phyloP scores from a whole-genome alignment of 306 rosid genomes.

The Trifolium pratense region DNA sequence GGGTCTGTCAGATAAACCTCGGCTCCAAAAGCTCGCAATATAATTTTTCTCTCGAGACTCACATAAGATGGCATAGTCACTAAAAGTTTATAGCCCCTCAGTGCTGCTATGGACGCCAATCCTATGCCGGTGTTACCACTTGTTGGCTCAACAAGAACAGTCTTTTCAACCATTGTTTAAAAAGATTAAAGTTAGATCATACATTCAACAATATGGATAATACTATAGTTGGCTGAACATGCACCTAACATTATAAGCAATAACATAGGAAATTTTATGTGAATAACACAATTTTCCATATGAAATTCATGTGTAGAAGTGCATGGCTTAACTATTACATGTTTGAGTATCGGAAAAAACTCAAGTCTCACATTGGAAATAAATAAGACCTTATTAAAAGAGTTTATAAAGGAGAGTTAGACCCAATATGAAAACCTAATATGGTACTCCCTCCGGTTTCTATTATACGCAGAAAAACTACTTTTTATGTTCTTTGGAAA shows the following conservation, averaged over 20 bases:
- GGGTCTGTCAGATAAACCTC: constrained; percentile 71
- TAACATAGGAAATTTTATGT: neutral
- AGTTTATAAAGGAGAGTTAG: neutral
- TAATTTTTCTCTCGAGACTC: constrained; percentile 72
- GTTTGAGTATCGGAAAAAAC: neutral
- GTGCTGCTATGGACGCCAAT: constrained; percentile 75
- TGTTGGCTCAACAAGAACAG: constrained; percentile 74
- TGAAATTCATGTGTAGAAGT: neutral
- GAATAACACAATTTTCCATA: constrained; percentile 3
- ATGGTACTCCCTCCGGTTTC: no score
- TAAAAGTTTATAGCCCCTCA: constrained; percentile 69
- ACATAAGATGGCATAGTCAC: constrained; percentile 63
- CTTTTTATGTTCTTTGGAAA: no score
- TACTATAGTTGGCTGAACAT: constrained; percentile 11
- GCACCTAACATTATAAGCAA: constrained; percentile 13
- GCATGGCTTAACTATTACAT: neutral
- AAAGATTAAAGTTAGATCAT: constrained; percentile 38
- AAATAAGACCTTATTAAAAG: neutral
- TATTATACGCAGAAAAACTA: no score
- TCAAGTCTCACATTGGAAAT: neutral
- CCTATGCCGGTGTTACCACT: constrained; percentile 92
- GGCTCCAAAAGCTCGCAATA: constrained; percentile 79
- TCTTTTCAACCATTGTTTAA: constrained; percentile 51
- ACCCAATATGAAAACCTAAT: neutral
- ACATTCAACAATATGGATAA: constrained; percentile 27